These are phyloP conservation scores for Singerocomus rubriflavus DNA, from an alignment of 1,284 basidiomycete species.

Conservation along the genomic window DNA sequence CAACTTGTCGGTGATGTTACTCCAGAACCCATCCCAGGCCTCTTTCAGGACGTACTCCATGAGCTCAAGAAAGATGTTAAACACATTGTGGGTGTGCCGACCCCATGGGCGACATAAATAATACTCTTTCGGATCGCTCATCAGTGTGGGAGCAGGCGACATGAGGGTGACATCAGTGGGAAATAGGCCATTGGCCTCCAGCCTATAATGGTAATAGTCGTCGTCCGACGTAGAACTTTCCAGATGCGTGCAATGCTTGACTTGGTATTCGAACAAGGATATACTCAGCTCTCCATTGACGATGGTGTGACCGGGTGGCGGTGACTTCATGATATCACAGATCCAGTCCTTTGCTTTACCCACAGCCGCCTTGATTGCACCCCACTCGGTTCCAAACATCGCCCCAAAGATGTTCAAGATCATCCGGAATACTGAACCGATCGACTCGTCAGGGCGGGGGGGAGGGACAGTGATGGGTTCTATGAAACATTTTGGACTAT, in stretches of 20 bases:
- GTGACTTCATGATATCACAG: conserved; percentile 2
- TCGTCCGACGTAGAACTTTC: background rate
- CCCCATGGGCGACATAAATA: conserved; percentile 22
- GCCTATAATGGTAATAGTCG: background rate
- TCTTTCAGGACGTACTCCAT: conserved; percentile 16
- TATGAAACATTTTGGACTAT: background rate
- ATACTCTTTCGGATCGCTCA: conserved; percentile 5
- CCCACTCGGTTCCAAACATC: conserved; percentile 8
- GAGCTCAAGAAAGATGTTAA: conserved; percentile 21
- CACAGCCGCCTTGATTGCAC: conserved; percentile 7
- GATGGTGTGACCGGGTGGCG: conserved; percentile 19
- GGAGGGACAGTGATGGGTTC: background rate
- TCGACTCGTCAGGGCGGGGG: conserved; percentile 4
- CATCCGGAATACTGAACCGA: conserved; percentile 12
- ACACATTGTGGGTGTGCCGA: conserved; percentile 15
- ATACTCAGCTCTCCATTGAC: conserved; percentile 18
- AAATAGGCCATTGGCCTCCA: background rate
- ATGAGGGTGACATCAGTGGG: background rate
- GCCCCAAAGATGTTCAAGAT: conserved; percentile 14
- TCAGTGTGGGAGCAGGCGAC: background rate
- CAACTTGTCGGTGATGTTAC: background rate
- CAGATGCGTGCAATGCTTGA: background rate
- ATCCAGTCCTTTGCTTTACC: conserved; percentile 1
- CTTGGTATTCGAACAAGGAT: background rate
- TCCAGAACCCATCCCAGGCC: background rate